Base-by-base conservation (phyloP, 495 filamentous ascomycete species). In the Trichoderma reesei region DNA sequence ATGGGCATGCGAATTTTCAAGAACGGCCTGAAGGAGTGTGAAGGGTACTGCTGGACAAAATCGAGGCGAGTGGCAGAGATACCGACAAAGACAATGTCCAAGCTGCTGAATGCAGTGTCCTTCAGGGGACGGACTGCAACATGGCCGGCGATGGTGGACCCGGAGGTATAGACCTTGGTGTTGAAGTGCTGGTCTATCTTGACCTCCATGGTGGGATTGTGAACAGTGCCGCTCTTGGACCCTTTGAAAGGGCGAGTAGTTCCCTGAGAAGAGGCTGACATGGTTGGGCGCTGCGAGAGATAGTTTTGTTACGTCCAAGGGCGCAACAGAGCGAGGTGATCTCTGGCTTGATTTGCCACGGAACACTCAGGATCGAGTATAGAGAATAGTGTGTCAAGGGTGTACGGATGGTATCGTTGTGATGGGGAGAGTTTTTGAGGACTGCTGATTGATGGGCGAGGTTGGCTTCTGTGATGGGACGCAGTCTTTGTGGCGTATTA, bases 11-110 rank as follows among this genome's bases (percentile, higher is more conserved):
- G 78, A 66, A 98, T 79, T 72, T 89, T 90, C 59, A 98, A 79
- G 69, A 97, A 97, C 20, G 74, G 82, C 65, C 83, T 81, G 51
- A 75, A 72, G 5, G 79, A 75, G 10, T 74, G 72, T 31, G 73
- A 77, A 26, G 78, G 77, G 33, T 41, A 62, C 18, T 74, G 70
- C 64, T 67, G 72, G 34, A 80, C 70, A 26, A 74, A 71, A 20
- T 82, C 76, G 37, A 80, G 67, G 42, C 68, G 72, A 0, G 78
- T 77, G 66, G 72, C 74, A 46, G 70, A 76, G 8, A 65, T 79
- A 75, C 94, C 94, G 69, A 93, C 83, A 54, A 98, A 85, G 1
- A 88, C 78, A 70, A 98, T 92, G 64, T 90, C 83, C 60, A 98
- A 72, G 31, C 86, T 78, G 66, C 96, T 90, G 73, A 98, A 97